Evolutionary conservation across 768 basidiomycete genomes (phyloP).

Genomic region (Leccinum truebloodii): DNA sequence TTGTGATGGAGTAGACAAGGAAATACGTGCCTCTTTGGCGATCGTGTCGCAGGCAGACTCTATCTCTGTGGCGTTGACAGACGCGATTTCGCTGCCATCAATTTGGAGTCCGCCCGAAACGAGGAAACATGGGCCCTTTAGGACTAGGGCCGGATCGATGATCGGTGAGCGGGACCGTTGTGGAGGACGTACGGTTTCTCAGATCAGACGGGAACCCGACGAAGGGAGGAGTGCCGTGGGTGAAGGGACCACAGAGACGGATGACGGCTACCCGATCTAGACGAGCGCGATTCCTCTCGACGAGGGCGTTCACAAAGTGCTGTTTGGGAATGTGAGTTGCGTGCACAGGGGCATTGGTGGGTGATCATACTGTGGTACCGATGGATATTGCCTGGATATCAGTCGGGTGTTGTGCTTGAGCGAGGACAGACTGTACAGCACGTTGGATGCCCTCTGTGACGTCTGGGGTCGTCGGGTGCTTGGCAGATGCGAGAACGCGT

Average conservation of each 20-base stretch:
- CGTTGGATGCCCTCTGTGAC: constrained; percentile 59
- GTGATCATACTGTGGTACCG: constrained; percentile 53
- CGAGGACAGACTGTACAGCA: constrained; percentile 49
- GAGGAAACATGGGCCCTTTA: constrained; percentile 34
- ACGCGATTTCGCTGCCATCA: constrained; percentile 45
- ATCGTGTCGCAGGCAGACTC: constrained; percentile 44
- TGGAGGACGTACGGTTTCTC: constrained; percentile 28
- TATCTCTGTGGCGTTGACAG: constrained; percentile 45
- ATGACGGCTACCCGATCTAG: constrained; percentile 63
- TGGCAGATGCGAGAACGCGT: constrained; percentile 35
- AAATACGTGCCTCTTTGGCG: constrained; percentile 28
- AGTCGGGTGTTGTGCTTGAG: constrained; percentile 35
- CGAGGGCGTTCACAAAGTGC: constrained; percentile 61
- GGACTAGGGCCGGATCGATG: constrained; percentile 17
- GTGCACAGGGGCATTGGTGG: rapidly evolving
- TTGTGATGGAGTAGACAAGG: background rate
- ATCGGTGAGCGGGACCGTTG: background rate
- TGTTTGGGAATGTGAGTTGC: constrained; percentile 9
- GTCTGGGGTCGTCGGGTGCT: constrained; percentile 56
- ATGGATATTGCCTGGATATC: constrained; percentile 54
- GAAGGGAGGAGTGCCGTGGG: constrained; percentile 57
- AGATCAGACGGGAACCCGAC: constrained; percentile 47
- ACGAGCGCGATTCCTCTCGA: constrained; percentile 54
- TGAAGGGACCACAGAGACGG: constrained; percentile 61
- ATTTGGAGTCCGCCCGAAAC: constrained; percentile 46